Base-by-base conservation (phyloP, 495 filamentous ascomycete species). In the Penicillium parvum region DNA sequence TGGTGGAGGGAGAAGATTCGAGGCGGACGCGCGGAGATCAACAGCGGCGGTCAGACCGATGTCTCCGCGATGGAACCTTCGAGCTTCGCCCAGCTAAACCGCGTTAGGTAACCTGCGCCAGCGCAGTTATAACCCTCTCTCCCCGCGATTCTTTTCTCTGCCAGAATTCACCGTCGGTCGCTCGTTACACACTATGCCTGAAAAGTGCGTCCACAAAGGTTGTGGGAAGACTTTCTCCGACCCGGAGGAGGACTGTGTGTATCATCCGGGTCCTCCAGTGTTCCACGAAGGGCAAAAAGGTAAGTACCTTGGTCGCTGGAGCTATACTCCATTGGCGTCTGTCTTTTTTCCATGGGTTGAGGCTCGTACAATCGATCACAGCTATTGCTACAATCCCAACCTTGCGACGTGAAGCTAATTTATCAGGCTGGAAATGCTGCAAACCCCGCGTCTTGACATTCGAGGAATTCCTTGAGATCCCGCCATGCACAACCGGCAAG, bases 221-320 rank as follows among this genome's bases (percentile, higher is more conserved):
- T 98, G 92, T 65, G 87, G 84, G 55, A 99, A 96, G 74, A 61
- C 71, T 19, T 98, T 88, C 68, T 80, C 80, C 36, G 85, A 97
- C 63, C 66, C 80, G 4, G 79, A 90, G 30, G 94, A 96, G 63
- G 74, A 82, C 43, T 99, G 92, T 62, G 70, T 81, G 48, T 96
- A 95, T 68, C 92, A 97, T 70, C 88, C 91, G 35, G 90, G 90
- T 28, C 90, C 89, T 32, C 90, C 90, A 42, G 74, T 94, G 57
- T 99, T 99, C 65, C 92, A 99, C 63, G 92, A 99, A 72, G 92
- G 92, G 29, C 91, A 97, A 68, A 98, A 98, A 83, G 92, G 92
- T 96, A 72, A 58, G 73, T 65, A 66, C 68, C 64, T 64, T 67
- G 63, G 43, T 32, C 47, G 53, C 51, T 59, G 38, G 47, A 58